Conservation (phyloP, 2,329 filamentous ascomycete genomes). For the Neospermospora avenae region DNA sequence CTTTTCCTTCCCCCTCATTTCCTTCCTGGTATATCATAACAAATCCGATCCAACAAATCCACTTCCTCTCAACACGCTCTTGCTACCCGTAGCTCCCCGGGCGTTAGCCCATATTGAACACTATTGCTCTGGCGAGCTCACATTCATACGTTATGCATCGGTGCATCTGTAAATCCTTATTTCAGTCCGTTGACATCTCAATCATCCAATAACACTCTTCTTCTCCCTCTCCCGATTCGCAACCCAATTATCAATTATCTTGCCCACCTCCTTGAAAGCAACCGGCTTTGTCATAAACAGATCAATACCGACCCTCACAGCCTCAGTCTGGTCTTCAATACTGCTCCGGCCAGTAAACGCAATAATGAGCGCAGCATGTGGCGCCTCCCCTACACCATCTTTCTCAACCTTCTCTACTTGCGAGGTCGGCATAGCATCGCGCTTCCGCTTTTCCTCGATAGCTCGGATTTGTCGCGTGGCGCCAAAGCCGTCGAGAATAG, state of each 20-base stretch:
- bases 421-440: slow-evolving; percentile 9
- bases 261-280: slow-evolving; percentile 40
- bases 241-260: slow-evolving; percentile 38
- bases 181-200: background rate
- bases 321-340: slow-evolving; percentile 36
- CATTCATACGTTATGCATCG: too few relatives aligned
- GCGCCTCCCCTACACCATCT: slow-evolving; percentile 25
- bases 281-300: slow-evolving; percentile 41
- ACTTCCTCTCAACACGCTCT: too few relatives aligned
- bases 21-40: too few relatives aligned
- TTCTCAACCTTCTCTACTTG: slow-evolving; percentile 17
- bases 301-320: slow-evolving; percentile 37
- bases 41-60: too few relatives aligned
- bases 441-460: slow-evolving; percentile 39
- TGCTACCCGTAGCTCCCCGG: too few relatives aligned
- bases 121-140: too few relatives aligned
- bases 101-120: too few relatives aligned
- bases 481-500: slow-evolving; percentile 50
- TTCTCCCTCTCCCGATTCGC: slow-evolving; percentile 30
- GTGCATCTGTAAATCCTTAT: too few relatives aligned
- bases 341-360: slow-evolving; percentile 39
- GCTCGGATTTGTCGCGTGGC: slow-evolving; percentile 48
- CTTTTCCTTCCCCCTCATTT: too few relatives aligned
- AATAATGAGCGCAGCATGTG: slow-evolving; percentile 36
- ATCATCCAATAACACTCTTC: background rate